A percentile compares a stretch with the other conserved stretches of the same genome.
phyloP scores from a whole-genome alignment of 768 basidiomycete species.

The Coprinopsis cinerea region DNA sequence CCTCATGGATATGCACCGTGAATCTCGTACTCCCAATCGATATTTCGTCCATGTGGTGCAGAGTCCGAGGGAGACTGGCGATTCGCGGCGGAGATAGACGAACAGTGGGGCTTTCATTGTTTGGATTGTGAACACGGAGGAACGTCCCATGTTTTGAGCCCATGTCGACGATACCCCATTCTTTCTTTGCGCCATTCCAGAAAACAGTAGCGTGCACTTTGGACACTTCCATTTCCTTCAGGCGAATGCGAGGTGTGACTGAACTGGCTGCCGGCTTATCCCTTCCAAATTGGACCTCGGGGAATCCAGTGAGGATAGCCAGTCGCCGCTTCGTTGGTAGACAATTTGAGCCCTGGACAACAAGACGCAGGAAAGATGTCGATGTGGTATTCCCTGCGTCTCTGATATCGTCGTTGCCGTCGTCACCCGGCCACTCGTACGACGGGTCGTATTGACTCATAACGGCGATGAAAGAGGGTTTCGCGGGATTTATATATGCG shows the following conservation, averaged over 20 bases:
- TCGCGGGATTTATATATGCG: too few relatives aligned
- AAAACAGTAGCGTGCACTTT: slow-evolving; percentile 74
- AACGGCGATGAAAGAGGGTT: background rate
- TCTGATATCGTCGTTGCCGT: slow-evolving; percentile 1
- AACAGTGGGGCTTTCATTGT: slow-evolving; percentile 24
- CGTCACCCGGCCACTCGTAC: slow-evolving; percentile 56
- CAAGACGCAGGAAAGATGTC: slow-evolving; percentile 39
- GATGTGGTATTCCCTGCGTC: slow-evolving; percentile 3
- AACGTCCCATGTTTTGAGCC: slow-evolving; percentile 84
- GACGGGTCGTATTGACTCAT: slow-evolving; percentile 39
- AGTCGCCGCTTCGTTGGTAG: slow-evolving; percentile 45
- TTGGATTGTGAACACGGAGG: slow-evolving; percentile 30
- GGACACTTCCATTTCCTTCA: slow-evolving; percentile 82
- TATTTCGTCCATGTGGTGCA: slow-evolving; percentile 61
- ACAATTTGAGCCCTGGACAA: slow-evolving; percentile 51
- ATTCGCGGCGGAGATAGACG: slow-evolving; percentile 60
- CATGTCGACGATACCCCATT: slow-evolving; percentile 80
- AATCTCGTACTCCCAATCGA: slow-evolving; percentile 70
- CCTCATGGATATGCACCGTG: slow-evolving; percentile 61
- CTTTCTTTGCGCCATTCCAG: slow-evolving; percentile 52
- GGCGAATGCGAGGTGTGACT: slow-evolving; percentile 55
- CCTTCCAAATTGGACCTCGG: slow-evolving; percentile 69
- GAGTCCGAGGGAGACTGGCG: slow-evolving; percentile 60
- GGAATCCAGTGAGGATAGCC: slow-evolving; percentile 40
- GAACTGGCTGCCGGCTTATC: slow-evolving; percentile 51